Evolutionary conservation across 2,329 filamentous ascomycete genomes (phyloP), one percentile per base, ranked within the genome.

Genomic region (Conoideocrella luteorostrata): DNA sequence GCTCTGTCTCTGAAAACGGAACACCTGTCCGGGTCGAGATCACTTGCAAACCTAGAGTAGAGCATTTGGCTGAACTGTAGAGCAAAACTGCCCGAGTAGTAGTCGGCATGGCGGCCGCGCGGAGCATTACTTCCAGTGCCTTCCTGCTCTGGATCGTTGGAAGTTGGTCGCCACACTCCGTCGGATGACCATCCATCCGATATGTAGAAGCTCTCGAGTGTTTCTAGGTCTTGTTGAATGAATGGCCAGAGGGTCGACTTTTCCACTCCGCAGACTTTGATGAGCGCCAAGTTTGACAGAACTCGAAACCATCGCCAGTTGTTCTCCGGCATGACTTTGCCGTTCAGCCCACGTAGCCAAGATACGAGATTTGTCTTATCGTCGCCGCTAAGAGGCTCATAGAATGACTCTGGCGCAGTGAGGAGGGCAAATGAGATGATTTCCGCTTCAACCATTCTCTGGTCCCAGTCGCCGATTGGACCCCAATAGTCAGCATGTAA

Each of bases 281-380:
- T 53, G 0, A 74, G 53, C 0, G 71, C 70, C 1, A 75, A 53
- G 41, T 75, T 75, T 2, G 62, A 66, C 54, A 75, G 70, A 1
- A 75, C 63, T 1, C 72, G 66, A 43, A 76, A 76, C 71, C 72
- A 76, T 1, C 68, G 62, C 72, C 72, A 75, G 43, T 76, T 76
- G 0, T 66, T 74, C 2, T 56, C 50, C 0, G 72, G 72, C 58
- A 76, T 71, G 3, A 59, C 52, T 48, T 67, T 70, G 0, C 60
- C 60, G 22, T 73, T 71, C 9, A 75, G 61, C 0, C 59, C 59
- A 5, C 53, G 52, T 1, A 75, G 50, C 70, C 71, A 75, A 0
- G 46, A 43, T 1, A 50, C 56, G 2, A 75, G 52, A 11, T 71
- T 68, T 0, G 24, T 13, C 24, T 64, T 66, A 4, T 58, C 54